Evolutionary conservation across 1,284 basidiomycete genomes (phyloP).

Genomic region (Puccinia triticina): DNA sequence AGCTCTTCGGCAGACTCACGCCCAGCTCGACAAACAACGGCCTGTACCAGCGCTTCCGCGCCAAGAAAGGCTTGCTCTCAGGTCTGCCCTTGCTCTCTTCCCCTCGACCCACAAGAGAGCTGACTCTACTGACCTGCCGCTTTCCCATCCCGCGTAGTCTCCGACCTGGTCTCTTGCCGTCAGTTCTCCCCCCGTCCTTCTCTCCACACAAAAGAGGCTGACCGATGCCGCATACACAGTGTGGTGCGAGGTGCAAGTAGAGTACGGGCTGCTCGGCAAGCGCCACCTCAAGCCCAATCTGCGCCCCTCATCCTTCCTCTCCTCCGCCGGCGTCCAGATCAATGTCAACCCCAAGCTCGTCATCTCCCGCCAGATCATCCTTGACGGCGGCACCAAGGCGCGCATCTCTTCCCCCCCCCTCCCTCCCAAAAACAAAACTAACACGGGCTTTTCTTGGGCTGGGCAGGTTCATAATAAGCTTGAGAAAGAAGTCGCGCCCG

Average conservation of each 20-base stretch:
- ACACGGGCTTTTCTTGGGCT: not conserved
- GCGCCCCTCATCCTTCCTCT: constrained; percentile 26
- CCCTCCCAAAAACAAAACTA: not conserved
- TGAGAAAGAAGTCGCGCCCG: constrained; percentile 46
- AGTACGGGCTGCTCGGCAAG: constrained; percentile 47
- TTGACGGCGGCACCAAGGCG: constrained; percentile 40
- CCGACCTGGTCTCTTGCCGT: constrained; percentile 47
- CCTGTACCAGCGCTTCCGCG: not conserved
- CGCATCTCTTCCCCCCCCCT: not conserved
- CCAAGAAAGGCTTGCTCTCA: not conserved
- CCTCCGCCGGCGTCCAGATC: constrained; percentile 19
- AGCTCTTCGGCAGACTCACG: not conserved
- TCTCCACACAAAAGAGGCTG: too few species aligned
- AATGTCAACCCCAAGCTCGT: constrained; percentile 11
- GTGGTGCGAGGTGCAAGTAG: constrained; percentile 50
- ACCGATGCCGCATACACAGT: too few species aligned
- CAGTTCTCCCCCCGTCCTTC: not conserved
- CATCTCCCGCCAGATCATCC: constrained; percentile 40
- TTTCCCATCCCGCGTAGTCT: not conserved
- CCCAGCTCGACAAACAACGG: not conserved
- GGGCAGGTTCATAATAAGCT: constrained; percentile 43
- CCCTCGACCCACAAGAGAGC: not conserved
- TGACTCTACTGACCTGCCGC: not conserved
- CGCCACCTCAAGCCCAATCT: constrained; percentile 25
- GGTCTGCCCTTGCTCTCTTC: not conserved